phyloP scores from a whole-genome alignment of 106 monocot genomes.

The Acorus calamus region DNA sequence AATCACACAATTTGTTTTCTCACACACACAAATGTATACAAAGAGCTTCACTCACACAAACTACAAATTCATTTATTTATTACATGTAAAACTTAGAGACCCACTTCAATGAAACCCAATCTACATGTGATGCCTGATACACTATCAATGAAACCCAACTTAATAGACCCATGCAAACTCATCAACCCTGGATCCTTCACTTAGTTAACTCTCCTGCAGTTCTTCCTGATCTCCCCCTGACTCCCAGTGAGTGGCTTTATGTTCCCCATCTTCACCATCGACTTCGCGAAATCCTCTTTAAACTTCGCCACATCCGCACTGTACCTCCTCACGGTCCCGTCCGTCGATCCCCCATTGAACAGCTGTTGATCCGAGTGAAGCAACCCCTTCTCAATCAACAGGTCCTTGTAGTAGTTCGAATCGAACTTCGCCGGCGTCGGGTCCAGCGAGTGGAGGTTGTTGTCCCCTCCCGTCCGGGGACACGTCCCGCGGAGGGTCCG shows the following conservation, averaged over 20 bases:
- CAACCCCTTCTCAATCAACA: conserved; percentile 17
- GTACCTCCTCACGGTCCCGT: conserved; percentile 18
- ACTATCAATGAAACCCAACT: no score
- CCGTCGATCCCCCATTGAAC: conserved; percentile 14
- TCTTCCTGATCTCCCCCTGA: conserved; percentile 14
- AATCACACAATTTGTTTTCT: no score
- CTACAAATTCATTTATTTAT: no score
- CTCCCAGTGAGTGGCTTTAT: conserved; percentile 18
- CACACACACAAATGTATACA: no score
- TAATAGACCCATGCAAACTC: no score
- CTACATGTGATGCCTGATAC: no score
- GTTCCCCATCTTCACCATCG: conserved; percentile 29
- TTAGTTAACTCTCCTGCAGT: conserved; percentile 22
- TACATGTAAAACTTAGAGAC: no score
- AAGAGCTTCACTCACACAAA: no score
- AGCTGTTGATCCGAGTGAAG: conserved; percentile 33
- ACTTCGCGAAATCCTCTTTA: conserved; percentile 17
- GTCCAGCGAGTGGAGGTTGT: conserved; percentile 15
- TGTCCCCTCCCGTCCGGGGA: conserved; percentile 8
- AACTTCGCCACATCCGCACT: conserved; percentile 8
- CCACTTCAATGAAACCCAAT: no score
- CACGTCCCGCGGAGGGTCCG: conserved; percentile 3
- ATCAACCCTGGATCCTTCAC: neutral
- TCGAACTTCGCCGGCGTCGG: conserved; percentile 14
- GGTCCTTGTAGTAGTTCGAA: conserved; percentile 13